Evolutionary conservation across 148 eudicot genomes (phyloP).

Genomic region (Spergularia bocconei): DNA sequence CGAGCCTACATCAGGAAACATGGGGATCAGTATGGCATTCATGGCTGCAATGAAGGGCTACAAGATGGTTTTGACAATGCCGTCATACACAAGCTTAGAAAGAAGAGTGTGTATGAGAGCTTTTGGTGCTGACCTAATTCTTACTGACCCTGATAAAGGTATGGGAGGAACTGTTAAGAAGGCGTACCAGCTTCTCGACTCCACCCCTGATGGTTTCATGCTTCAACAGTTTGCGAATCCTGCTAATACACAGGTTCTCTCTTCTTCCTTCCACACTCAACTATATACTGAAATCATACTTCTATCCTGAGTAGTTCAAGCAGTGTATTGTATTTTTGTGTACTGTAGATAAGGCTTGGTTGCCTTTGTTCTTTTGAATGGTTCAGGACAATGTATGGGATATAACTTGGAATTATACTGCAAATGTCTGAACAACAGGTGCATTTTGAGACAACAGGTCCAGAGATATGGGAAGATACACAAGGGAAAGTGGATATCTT

Average conservation of each 20-base stretch:
- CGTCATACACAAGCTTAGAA: constrained; percentile 93
- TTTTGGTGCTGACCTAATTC: constrained; percentile 82
- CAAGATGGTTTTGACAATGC: constrained; percentile 95
- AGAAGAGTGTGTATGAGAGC: constrained; percentile 89
- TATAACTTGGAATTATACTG: not conserved
- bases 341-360: no score
- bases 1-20: constrained; percentile 97
- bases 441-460: constrained; percentile 98
- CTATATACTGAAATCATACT: not conserved
- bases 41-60: constrained; percentile 95
- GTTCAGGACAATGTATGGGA: not conserved
- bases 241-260: constrained; percentile 71
- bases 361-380: not conserved
- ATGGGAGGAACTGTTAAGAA: constrained; percentile 98
- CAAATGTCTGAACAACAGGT: constrained; percentile 35
- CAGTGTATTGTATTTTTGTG: no score
- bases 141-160: constrained; percentile 89
- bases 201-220: constrained; percentile 81
- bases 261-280: not conserved
- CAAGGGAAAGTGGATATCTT: constrained; percentile 88
- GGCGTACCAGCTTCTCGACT: constrained; percentile 72
- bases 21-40: constrained; percentile 99
- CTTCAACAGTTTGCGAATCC: constrained; percentile 89
- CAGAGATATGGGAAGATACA: constrained; percentile 97
- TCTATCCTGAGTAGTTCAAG: no score